These are phyloP conservation scores for Oropetium thomaeum DNA, from an alignment of 176 grass and related monocot species.

Conservation along the genomic window DNA sequence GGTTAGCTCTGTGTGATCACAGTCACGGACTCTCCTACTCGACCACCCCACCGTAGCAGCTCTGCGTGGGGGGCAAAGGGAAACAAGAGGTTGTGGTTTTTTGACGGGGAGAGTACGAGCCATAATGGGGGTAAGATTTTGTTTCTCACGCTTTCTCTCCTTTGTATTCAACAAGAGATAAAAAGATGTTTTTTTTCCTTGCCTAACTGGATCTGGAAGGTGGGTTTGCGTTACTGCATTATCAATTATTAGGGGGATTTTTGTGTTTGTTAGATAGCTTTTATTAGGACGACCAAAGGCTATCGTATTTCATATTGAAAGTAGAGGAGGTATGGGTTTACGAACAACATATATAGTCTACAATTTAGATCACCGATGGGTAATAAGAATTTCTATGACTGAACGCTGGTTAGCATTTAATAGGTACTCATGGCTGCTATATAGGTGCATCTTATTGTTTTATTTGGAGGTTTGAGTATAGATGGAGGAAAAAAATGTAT, in stretches of 20 bases:
- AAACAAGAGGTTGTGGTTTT: neutral
- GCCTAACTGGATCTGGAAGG: neutral
- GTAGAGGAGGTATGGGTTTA: neutral
- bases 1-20: neutral
- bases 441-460: neutral
- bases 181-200: neutral
- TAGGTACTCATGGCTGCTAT: neutral
- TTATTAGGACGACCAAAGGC: too few relatives aligned
- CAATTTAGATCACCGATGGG: neutral
- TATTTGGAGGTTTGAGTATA: neutral
- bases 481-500: neutral
- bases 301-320: neutral
- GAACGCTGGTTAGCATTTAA: neutral
- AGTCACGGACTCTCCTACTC: neutral
- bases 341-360: neutral
- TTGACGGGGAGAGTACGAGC: too few relatives aligned
- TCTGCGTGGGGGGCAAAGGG: neutral
- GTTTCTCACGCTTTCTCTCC: neutral
- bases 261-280: too few relatives aligned
- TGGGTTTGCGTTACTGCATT: too few relatives aligned
- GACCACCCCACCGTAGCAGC: neutral
- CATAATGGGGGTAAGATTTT: conserved; percentile 43
- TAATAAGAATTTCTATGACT: neutral
- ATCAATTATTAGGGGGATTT: too few relatives aligned
- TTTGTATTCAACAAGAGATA: neutral